A percentile compares a stretch with the other conserved stretches of the same genome.
Evolutionary conservation across 1,284 basidiomycete genomes (phyloP).

Genomic region (Pyrrhoderma noxium): DNA sequence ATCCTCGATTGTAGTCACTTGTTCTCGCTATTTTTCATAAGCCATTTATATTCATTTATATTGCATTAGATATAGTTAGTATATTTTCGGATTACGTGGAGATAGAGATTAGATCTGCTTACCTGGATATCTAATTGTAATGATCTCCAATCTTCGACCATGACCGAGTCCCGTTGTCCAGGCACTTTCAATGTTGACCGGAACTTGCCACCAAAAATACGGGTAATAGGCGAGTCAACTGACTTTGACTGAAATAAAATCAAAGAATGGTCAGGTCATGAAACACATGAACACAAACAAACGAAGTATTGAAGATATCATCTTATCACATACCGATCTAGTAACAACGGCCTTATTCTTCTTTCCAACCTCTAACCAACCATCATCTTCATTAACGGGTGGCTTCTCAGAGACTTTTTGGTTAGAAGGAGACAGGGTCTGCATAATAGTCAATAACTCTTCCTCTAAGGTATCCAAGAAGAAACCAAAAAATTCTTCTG

Average conservation of each 20-base stretch:
- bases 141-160: slow-evolving; percentile 90
- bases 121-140: slow-evolving; percentile 87
- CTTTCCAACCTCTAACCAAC: slow-evolving; percentile 92
- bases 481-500: slow-evolving; percentile 98
- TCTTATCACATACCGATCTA: slow-evolving; percentile 67
- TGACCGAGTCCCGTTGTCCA: slow-evolving; percentile 79
- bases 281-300: too few species aligned
- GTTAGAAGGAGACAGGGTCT: slow-evolving; percentile 33
- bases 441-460: slow-evolving; percentile 69
- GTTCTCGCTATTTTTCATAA: slow-evolving; percentile 68
- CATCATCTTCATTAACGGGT: slow-evolving; percentile 42
- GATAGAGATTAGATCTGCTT: slow-evolving; percentile 19
- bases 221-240: slow-evolving; percentile 81
- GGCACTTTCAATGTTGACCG: slow-evolving; percentile 82
- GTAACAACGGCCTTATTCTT: slow-evolving; percentile 83
- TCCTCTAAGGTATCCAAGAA: slow-evolving; percentile 95
- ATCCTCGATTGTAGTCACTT: slow-evolving; percentile 76
- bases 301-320: too few species aligned
- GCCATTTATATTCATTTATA: too few species aligned
- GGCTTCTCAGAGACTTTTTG: slow-evolving; percentile 30
- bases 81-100: slow-evolving; percentile 10
- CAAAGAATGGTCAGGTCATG: slow-evolving; percentile 1
- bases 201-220: slow-evolving; percentile 91
- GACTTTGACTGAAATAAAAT: slow-evolving; percentile 53
- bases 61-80: too few species aligned